phyloP scores from a whole-genome alignment of 2,329 filamentous ascomycete species.

The Botrytis deweyae region DNA sequence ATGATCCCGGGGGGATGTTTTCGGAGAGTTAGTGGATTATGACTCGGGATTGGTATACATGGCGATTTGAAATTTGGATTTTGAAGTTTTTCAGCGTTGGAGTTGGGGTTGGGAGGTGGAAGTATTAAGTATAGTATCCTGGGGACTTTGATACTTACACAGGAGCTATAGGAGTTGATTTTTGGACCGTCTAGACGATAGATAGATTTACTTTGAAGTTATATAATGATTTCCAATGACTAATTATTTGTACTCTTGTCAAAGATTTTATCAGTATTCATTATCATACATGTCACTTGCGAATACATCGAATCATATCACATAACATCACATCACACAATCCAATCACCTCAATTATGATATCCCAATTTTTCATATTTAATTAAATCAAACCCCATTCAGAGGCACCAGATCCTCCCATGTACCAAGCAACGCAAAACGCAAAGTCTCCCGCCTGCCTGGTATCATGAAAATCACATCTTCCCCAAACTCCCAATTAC shows the following conservation, averaged over 20 bases:
- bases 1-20: conserved; percentile 47
- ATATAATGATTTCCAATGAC: background rate
- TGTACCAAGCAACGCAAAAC: background rate
- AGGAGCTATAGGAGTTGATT: background rate
- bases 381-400: background rate
- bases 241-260: background rate
- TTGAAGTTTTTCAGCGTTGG: background rate
- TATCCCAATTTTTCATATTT: background rate
- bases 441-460: accelerated
- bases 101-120: background rate
- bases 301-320: background rate
- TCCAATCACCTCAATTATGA: accelerated
- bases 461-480: background rate
- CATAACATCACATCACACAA: background rate
- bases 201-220: background rate
- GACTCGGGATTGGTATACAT: background rate
- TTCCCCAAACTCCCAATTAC: background rate
- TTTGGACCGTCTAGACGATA: background rate
- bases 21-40: background rate
- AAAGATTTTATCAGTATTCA: accelerated
- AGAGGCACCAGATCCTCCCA: background rate
- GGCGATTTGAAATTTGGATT: background rate
- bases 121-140: background rate
- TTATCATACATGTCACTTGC: background rate
- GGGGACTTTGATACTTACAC: background rate